phyloP scores from a whole-genome alignment of 2,329 filamentous ascomycete genomes.

The Trichoderma sp. region DNA sequence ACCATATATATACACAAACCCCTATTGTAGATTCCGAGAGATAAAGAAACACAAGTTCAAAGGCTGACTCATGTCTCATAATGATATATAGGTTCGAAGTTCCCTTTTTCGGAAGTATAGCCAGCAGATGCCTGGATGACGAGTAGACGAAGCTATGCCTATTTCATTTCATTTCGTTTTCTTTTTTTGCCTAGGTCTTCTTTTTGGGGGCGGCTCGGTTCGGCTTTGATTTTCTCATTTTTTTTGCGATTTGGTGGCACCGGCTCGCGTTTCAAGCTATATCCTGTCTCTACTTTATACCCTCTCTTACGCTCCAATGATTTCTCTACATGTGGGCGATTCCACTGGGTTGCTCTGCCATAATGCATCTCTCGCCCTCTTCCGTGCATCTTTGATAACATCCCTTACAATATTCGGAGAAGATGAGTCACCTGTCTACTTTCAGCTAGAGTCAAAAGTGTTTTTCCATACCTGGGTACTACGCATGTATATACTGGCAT shows the following conservation, averaged over 20 bases:
- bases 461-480: not conserved
- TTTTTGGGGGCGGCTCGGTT: not conserved
- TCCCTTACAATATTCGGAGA: not conserved
- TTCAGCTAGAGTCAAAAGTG: not conserved
- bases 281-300: constrained; percentile 26
- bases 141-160: constrained; percentile 51
- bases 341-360: not conserved
- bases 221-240: not conserved
- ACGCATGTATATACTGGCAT: not conserved
- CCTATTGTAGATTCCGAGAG: not conserved
- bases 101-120: constrained; percentile 81
- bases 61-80: not conserved
- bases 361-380: not conserved
- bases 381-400: not conserved
- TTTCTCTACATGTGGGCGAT: not conserved
- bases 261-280: not conserved
- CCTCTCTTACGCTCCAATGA: not conserved
- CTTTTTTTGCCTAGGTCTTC: not conserved
- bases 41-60: not conserved
- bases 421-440: not conserved
- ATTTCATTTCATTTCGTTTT: not conserved
- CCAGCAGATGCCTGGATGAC: constrained; percentile 88
- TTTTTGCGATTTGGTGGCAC: constrained; percentile 9
- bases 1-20: not conserved
- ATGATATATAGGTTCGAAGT: constrained; percentile 69